phyloP scores from a whole-genome alignment of 2,329 filamentous ascomycete species.

The Davidsoniella eucalypti region DNA sequence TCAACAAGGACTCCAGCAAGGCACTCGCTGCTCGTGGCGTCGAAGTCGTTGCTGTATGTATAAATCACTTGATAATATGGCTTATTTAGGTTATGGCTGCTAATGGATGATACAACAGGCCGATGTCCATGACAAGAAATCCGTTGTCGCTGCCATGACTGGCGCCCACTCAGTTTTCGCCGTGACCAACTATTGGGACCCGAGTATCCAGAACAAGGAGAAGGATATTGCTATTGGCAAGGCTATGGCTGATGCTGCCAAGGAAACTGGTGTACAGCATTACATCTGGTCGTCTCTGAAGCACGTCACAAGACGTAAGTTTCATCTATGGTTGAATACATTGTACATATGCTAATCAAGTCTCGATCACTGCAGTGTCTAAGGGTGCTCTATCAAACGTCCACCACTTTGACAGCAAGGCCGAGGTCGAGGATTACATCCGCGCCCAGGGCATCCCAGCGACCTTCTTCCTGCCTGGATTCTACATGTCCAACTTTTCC shows the following conservation, averaged over 20 bases:
- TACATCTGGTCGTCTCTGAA: constrained; percentile 31
- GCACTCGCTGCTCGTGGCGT: constrained; percentile 25
- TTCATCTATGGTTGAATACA: not conserved
- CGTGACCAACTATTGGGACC: constrained; percentile 21
- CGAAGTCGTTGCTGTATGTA: constrained; percentile 24
- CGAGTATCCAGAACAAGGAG: constrained; percentile 6
- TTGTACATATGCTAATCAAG: not conserved
- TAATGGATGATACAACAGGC: not conserved
- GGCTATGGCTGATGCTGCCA: constrained; percentile 28
- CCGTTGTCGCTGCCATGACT: constrained; percentile 23
- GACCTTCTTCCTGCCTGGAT: constrained; percentile 34
- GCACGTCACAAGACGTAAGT: constrained; percentile 21
- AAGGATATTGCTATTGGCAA: constrained; percentile 33
- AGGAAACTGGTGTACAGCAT: constrained; percentile 27
- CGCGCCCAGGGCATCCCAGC: constrained; percentile 29
- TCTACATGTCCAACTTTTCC: constrained; percentile 37
- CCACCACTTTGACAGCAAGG: constrained; percentile 40
- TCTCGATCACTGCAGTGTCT: constrained; percentile 15
- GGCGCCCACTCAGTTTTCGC: constrained; percentile 28
- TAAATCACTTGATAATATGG: not conserved
- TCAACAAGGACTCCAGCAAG: constrained; percentile 23
- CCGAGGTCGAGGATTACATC: constrained; percentile 39
- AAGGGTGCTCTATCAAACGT: constrained; percentile 24
- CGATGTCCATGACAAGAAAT: constrained; percentile 22
- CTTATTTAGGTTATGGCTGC: not conserved